These are phyloP conservation scores for Hericium coralloides DNA, from an alignment of 768 basidiomycete species.

Conservation along the genomic window DNA sequence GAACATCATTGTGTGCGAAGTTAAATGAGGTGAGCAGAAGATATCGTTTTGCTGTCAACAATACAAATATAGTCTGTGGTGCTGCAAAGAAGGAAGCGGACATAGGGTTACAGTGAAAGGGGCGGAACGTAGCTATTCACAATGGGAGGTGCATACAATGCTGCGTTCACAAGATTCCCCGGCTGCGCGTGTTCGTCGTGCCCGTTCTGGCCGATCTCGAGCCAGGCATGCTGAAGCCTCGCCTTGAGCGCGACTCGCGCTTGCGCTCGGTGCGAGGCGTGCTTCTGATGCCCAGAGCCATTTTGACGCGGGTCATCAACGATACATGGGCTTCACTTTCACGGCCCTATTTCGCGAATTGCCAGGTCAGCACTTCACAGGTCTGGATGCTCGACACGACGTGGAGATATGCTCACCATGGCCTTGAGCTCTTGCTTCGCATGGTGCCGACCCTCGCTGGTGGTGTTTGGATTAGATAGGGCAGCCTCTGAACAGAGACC, in stretches of 20 bases:
- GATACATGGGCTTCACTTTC: slow-evolving; percentile 34
- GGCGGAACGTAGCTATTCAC: not conserved
- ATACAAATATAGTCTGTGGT: too few species aligned
- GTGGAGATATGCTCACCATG: slow-evolving; percentile 30
- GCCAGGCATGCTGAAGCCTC: not conserved
- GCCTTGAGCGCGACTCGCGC: not conserved
- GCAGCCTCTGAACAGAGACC: slow-evolving; percentile 30
- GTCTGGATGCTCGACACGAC: not conserved
- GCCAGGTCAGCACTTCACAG: not conserved
- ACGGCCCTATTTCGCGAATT: slow-evolving; percentile 28
- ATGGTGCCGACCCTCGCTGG: slow-evolving; percentile 32
- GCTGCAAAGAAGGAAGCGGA: not conserved
- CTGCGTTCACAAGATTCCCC: not conserved
- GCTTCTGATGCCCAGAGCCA: slow-evolving; percentile 41
- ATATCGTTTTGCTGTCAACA: too few species aligned
- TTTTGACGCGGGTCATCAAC: slow-evolving; percentile 43
- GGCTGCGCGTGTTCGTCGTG: not conserved
- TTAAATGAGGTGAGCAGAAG: too few species aligned
- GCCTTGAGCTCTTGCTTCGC: slow-evolving; percentile 35
- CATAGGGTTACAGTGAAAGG: not conserved
- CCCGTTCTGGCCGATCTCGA: not conserved
- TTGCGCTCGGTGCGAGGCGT: slow-evolving; percentile 25
- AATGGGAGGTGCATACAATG: not conserved
- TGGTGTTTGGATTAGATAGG: slow-evolving; percentile 43
- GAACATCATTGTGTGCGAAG: too few species aligned